Evolutionary conservation across 306 rosid genomes (phyloP), one percentile per base, ranked within the genome.

Genomic region (Geum urbanum): DNA sequence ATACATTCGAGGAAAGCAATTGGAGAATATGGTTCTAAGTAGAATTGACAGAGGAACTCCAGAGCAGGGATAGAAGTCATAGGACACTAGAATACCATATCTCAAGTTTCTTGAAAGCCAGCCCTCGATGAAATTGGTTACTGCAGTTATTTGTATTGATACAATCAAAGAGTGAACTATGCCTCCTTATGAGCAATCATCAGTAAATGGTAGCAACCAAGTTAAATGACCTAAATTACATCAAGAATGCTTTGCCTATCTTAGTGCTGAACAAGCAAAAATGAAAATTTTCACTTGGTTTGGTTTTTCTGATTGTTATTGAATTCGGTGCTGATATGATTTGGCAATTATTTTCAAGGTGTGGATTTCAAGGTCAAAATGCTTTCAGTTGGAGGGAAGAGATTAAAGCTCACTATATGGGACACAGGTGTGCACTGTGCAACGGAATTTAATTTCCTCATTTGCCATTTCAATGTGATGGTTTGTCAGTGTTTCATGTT

Each of bases 371-470:
- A 94, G 84, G 84, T 94, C 82, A 94, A 91, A 81, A 82, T 77
- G 78, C 78, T 91, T 48, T 86, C 96, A 18, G 72, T 94, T 52
- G 88, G 84, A 48, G 96, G 89, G 15, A 94, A 88, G 76, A 84
- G 83, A 79, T 77, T 91, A 87, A 94, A 94, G 91, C 97, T 94
- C 60, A 94, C 99, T 24, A 88, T 94, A 57, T 94, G 99, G 99
- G 99, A 94, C 86, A 94, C 99, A 60, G 99, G 99, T 94, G 76
- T 51, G 50, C 57, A 49, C 9, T 66, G 76, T 47, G 50, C 57
- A 49, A 9, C 63, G 55, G 50, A 37, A 9, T 19, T 65, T 48
- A 39, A 47, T 5, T 79, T 61, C 56, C 14, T 20, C 39, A 10
- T 58, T 32, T 55, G 50, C 63, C 54, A 74, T 58, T 69, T 63